Evolutionary conservation across 83 land plant species (phyloP).

Genomic region (Diphasiastrum complanatum): DNA sequence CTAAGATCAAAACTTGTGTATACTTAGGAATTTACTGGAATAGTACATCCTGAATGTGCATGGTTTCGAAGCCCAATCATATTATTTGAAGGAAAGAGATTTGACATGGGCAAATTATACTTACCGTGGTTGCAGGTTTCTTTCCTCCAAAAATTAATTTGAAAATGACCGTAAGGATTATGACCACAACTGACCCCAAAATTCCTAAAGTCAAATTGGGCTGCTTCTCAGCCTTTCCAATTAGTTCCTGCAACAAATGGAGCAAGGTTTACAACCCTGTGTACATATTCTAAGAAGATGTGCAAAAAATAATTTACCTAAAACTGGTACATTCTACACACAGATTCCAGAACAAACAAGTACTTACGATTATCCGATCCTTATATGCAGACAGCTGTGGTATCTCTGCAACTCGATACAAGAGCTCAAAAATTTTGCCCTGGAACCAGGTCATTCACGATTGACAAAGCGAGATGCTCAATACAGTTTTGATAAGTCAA

Average conservation of each 20-base stretch:
- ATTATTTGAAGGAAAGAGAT: no score
- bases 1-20: no score
- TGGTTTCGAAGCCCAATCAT: no score
- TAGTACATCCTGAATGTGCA: no score
- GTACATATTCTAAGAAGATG: background rate
- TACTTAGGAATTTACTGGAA: no score
- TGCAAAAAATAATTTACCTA: background rate
- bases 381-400: constrained; percentile 46
- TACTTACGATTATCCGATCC: constrained; percentile 45
- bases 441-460: no score
- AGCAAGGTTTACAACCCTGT: background rate
- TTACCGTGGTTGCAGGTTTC: no score
- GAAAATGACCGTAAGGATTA: constrained; percentile 33
- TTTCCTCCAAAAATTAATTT: constrained; percentile 56
- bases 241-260: constrained; percentile 38
- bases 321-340: background rate
- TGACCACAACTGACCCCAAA: constrained; percentile 42
- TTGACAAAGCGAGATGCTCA: no score
- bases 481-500: no score
- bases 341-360: background rate
- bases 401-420: constrained; percentile 50
- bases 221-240: constrained; percentile 61
- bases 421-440: constrained; percentile 50
- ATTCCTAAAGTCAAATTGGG: constrained; percentile 61
- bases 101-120: no score